A percentile compares a stretch with the other conserved stretches of the same genome.
Conservation (phyloP, 768 basidiomycete species). For the Amanita exitialis region DNA sequence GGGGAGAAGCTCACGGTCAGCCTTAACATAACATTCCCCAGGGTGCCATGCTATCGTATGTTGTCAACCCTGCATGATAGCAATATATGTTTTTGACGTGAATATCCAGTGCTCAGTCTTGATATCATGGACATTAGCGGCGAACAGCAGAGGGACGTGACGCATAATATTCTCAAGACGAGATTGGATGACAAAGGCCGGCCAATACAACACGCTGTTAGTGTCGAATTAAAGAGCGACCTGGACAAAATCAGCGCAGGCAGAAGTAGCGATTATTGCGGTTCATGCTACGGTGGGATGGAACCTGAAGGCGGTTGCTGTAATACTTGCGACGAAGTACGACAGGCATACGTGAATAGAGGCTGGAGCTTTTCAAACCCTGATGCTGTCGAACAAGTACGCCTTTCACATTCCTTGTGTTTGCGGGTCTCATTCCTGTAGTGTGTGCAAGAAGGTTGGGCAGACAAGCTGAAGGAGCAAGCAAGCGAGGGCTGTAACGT, state of each 20-base stretch:
- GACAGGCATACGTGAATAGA: conserved; percentile 78
- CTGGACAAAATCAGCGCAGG: conserved; percentile 67
- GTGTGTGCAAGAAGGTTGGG: conserved; percentile 94
- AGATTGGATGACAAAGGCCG: conserved; percentile 55
- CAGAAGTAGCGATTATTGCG: conserved; percentile 66
- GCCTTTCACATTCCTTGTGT: neutral
- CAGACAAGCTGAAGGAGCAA: conserved; percentile 87
- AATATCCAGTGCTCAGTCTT: conserved; percentile 70
- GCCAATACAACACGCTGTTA: conserved; percentile 44
- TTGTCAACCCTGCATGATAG: conserved; percentile 11
- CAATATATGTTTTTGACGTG: conserved; percentile 5
- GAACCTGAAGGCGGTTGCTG: conserved; percentile 79
- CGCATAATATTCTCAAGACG: conserved; percentile 83
- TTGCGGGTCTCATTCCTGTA: conserved; percentile 20
- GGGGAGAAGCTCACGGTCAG: conserved; percentile 91
- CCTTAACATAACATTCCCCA: conserved; percentile 90
- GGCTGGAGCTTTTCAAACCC: conserved; percentile 96
- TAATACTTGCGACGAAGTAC: conserved; percentile 92
- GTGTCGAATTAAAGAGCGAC: conserved; percentile 73
- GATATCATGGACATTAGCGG: conserved; percentile 99
- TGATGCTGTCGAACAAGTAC: conserved; percentile 84
- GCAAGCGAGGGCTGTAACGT: conserved; percentile 93
- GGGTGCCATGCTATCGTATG: conserved; percentile 96
- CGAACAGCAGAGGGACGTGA: conserved; percentile 84
- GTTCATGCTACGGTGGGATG: conserved; percentile 90